phyloP scores from a whole-genome alignment of 164 flowering plant genomes.

The Dillenia suffruticosa region DNA sequence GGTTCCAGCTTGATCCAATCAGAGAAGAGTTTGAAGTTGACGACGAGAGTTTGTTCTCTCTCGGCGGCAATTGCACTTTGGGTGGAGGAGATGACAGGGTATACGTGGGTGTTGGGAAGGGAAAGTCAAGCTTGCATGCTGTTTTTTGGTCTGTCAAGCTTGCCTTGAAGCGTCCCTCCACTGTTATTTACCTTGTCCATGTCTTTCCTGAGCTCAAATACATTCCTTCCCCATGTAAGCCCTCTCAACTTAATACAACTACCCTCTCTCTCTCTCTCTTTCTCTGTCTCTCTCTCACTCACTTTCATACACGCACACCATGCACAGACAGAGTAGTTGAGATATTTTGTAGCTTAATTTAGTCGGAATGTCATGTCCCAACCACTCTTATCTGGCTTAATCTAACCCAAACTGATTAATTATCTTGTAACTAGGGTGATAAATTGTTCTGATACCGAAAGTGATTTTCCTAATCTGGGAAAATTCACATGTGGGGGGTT shows the following conservation, averaged over 20 bases:
- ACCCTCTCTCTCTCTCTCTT: no score
- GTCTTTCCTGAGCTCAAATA: conserved; percentile 34
- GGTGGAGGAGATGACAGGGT: conserved; percentile 21
- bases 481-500: no score
- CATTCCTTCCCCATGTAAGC: conserved; percentile 46
- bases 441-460: no score
- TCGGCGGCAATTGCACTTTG: conserved; percentile 1
- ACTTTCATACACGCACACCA: no score
- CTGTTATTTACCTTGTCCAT: conserved; percentile 38
- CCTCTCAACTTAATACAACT: neutral
- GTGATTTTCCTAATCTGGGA: no score
- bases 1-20: neutral
- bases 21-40: conserved; percentile 17
- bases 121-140: conserved; percentile 40
- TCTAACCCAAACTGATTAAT: no score
- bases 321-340: neutral
- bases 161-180: conserved; percentile 9
- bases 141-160: conserved; percentile 36
- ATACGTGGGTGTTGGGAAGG: conserved; percentile 45
- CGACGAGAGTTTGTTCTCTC: conserved; percentile 10
- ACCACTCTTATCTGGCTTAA: no score
- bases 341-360: neutral
- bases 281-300: neutral
- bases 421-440: no score
- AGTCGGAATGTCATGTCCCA: no score